phyloP scores from a whole-genome alignment of 352 stramenopile genomes.

The Globisporangium middletonii region DNA sequence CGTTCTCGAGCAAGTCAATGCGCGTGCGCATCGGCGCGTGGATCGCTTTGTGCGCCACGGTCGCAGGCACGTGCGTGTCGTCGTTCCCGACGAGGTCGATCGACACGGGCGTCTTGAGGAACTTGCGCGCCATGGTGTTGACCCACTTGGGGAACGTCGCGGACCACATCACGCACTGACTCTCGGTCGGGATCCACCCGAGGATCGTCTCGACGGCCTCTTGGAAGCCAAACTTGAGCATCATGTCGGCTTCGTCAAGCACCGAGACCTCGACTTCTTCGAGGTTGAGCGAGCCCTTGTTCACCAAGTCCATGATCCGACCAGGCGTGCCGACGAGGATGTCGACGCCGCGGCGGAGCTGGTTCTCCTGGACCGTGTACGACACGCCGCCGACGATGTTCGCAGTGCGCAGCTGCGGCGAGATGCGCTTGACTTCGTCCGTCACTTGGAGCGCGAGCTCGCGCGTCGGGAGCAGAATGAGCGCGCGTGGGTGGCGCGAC shows the following conservation, averaged over 20 bases:
- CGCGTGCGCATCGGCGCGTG: slow-evolving; percentile 76
- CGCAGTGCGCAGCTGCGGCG: slow-evolving; percentile 86
- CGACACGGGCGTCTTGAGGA: slow-evolving; percentile 89
- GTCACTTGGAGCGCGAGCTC: slow-evolving; percentile 97
- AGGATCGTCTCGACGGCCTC: slow-evolving; percentile 97
- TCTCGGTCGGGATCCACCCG: slow-evolving; percentile 54
- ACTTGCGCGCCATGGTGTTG: slow-evolving; percentile 89
- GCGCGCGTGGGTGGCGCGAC: slow-evolving; percentile 70
- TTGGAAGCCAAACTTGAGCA: slow-evolving; percentile 98
- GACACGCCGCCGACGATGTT: slow-evolving; percentile 93
- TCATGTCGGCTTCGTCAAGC: slow-evolving; percentile 97
- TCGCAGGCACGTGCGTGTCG: slow-evolving; percentile 76
- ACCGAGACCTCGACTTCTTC: slow-evolving; percentile 88
- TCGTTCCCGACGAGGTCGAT: slow-evolving; percentile 94
- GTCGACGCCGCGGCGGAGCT: slow-evolving; percentile 88
- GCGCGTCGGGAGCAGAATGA: slow-evolving; percentile 95
- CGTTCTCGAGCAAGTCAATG: slow-evolving; percentile 58
- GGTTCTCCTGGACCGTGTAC: slow-evolving; percentile 91
- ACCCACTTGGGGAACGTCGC: slow-evolving; percentile 96
- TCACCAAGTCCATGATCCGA: slow-evolving; percentile 95
- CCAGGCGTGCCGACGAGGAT: slow-evolving; percentile 95
- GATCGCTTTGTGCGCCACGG: slow-evolving; percentile 91
- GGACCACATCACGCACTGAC: slow-evolving; percentile 95
- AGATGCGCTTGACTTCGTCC: slow-evolving; percentile 84
- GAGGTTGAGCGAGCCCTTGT: slow-evolving; percentile 91